These are phyloP conservation scores for Globisporangium nunn DNA, from an alignment of 352 stramenopile species.

Conservation along the genomic window DNA sequence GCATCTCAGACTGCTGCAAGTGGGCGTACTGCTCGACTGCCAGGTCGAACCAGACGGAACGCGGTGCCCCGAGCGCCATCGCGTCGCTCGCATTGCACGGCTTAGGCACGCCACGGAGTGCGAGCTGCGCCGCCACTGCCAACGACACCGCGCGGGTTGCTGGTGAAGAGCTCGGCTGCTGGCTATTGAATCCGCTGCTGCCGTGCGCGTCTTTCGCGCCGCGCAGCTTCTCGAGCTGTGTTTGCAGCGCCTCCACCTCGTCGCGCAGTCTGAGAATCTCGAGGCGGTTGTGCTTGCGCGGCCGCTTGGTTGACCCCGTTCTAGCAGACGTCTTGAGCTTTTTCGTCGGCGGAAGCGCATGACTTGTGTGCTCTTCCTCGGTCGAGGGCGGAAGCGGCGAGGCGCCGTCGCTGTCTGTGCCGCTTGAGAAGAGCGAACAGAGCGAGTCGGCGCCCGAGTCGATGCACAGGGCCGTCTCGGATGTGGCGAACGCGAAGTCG, in stretches of 20 bases:
- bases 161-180: not conserved
- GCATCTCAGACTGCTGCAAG: conserved; percentile 26
- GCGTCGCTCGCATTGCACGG: not conserved
- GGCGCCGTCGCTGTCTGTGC: not conserved
- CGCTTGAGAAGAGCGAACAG: conserved; percentile 2
- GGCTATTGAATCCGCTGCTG: not conserved
- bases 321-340: not conserved
- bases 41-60: conserved; percentile 32
- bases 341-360: no score
- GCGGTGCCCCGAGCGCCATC: not conserved
- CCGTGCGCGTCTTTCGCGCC: not conserved
- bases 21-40: conserved; percentile 36
- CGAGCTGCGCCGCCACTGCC: not conserved
- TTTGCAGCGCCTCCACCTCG: conserved; percentile 5
- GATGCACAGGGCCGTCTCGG: not conserved
- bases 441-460: conserved; percentile 2
- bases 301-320: not conserved
- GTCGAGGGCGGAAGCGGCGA: no score
- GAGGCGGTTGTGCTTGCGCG: conserved; percentile 8
- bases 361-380: no score
- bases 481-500: not conserved
- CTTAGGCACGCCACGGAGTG: not conserved
- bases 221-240: not conserved
- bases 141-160: not conserved
- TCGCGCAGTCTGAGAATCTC: conserved; percentile 11